Evolutionary conservation across 2,329 filamentous ascomycete species (phyloP), one percentile per base, ranked within the genome.

Genomic region (Diaporthe batatas): DNA sequence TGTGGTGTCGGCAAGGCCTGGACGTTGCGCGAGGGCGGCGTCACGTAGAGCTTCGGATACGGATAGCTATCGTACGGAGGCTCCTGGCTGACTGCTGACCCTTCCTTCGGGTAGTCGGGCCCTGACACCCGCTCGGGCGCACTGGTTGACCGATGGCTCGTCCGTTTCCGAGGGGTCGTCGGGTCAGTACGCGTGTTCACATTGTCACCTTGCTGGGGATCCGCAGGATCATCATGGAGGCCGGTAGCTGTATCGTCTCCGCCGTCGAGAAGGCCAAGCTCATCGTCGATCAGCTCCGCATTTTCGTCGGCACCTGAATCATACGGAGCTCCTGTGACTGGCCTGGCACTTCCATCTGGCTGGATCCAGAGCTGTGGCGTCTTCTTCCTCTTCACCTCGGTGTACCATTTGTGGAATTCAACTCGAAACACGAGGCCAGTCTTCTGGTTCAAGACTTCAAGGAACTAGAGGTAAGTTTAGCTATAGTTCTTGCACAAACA

Each of bases 221-320:
- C 14, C 25, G 21, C 2, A 8, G 34, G 25, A 11, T 2, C 6
- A 12, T 0, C 0, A 29, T 51, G 29, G 21, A 16, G 14, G 7
- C 1, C 12, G 6, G 12, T 12, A 16, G 0, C n/a, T 3, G 1
- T 3, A 8, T n/a, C 5, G 6, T 11, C n/a, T n/a, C n/a, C n/a
- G n/a, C n/a, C n/a, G 18, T 49, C 23, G 8, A 32, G 25, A 8
- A n/a, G 12, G 8, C 21, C 68, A 0, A 59, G 18, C 14, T 70
- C 68, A 34, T 51, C 21, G 6, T 62, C 68, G 14, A 53, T 16
- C 7, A 44, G 1, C 2, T 62, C 55, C 0, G 8, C 3, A 16
- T 8, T 2, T 1, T 11, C 7, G 6, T 32, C 2, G n/a, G n/a
- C n/a, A n/a, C n/a, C n/a, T n/a, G n/a, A n/a, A n/a, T n/a, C n/a